phyloP scores from a whole-genome alignment of 2,329 filamentous ascomycete species.

The Volutella citrinella region DNA sequence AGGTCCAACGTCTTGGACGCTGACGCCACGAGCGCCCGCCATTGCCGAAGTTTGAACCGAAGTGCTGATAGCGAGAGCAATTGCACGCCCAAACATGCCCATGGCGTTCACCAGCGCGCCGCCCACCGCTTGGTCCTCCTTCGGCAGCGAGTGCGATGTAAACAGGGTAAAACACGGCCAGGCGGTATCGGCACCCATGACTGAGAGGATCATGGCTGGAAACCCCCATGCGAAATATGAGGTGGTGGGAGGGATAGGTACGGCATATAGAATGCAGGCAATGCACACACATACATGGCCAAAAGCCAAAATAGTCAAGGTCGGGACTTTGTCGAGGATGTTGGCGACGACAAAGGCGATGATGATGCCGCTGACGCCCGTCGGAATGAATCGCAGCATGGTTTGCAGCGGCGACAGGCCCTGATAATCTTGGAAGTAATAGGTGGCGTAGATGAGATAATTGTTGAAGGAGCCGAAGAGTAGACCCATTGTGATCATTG shows the following conservation, averaged over 20 bases:
- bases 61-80: constrained; percentile 64
- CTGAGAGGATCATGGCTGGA: constrained; percentile 62
- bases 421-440: constrained; percentile 68
- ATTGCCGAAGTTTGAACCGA: constrained; percentile 63
- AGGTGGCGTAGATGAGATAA: constrained; percentile 65
- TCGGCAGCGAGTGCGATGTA: constrained; percentile 59
- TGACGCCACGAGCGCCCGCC: constrained; percentile 42
- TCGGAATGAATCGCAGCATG: constrained; percentile 66
- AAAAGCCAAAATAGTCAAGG: constrained; percentile 54
- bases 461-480: constrained; percentile 69
- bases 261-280: constrained; percentile 59
- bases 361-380: constrained; percentile 57
- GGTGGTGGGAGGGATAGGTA: constrained; percentile 57
- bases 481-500: constrained; percentile 62
- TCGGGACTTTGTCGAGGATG: constrained; percentile 56
- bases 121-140: constrained; percentile 64
- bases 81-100: constrained; percentile 61
- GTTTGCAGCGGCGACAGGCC: constrained; percentile 61
- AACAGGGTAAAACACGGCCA: constrained; percentile 66
- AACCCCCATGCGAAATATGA: constrained; percentile 68
- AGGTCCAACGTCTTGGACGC: constrained; percentile 41
- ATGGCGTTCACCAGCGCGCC: constrained; percentile 67
- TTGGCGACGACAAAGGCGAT: constrained; percentile 54
- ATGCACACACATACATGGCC: constrained; percentile 56
- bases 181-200: constrained; percentile 64